Evolutionary conservation across 371 early-diverging fungal species (phyloP), one percentile per base, ranked within the genome.

Genomic region (Cokeromyces recurvatus): DNA sequence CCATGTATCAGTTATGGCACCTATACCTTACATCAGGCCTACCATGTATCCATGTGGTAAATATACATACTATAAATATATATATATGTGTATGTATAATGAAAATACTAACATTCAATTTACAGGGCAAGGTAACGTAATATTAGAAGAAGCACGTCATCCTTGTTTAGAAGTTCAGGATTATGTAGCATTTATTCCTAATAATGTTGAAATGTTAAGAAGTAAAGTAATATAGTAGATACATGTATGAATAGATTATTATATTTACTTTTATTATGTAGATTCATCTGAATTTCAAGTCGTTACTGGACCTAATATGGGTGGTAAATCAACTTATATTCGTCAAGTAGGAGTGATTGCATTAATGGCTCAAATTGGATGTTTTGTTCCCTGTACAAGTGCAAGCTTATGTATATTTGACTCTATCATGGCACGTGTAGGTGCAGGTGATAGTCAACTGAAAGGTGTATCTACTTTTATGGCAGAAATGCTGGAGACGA

Each of bases 401-500:
- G 98, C 97, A 0, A 67, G 59, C 7, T 45, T 98, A 3, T 82
- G 85, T 37, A 62, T 98, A 0, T 89, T 97, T 57, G 97, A 98
- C 60, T 83, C 91, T 27, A 92, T 99, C 22, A 79, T 95, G 41
- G 91, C 95, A 0, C 77, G 99, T 52, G 94, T 98, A 0, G 99
- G 99, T 5, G 99, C 99, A 1, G 90, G 93, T 22, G 99, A 99
- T 59, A 88, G 88, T 50, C 90, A 94, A 52, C 72, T 91, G 37
- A 92, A 89, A 43, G 96, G 97, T 21, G 87, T 95, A 0, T 95
- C 95, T 3, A 99, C 99, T 3, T 99, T 99, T 63, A 99, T 99
- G 98, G 90, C 94, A 0, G 99, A 99, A 73, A 99, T 99, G 99
- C 69, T 95, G 11, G 99, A 99, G 66, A 95, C 98, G 1, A 85